These are phyloP conservation scores for Ustilago trichophora DNA, from an alignment of 1,284 basidiomycete species.

Conservation along the genomic window DNA sequence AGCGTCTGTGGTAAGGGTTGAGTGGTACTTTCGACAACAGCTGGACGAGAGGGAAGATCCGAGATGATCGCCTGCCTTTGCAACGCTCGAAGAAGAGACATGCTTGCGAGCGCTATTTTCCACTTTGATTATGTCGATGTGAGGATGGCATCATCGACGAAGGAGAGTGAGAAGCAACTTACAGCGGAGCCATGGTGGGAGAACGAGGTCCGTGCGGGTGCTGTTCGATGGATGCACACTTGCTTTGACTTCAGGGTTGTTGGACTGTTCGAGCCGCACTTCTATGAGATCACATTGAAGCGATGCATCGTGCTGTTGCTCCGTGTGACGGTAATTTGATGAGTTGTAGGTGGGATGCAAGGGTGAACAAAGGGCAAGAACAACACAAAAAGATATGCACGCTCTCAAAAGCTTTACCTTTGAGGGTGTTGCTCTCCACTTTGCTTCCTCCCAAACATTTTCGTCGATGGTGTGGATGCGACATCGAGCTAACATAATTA, in stretches of 20 bases:
- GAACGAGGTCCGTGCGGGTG: constrained; percentile 21
- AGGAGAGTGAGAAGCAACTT: constrained; percentile 2
- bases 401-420: no score
- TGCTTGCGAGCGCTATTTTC: background rate
- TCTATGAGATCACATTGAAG: constrained; percentile 2
- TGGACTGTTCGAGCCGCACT: background rate
- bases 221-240: no score
- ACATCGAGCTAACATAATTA: background rate
- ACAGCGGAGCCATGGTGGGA: constrained; percentile 32
- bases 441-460: background rate
- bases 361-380: background rate
- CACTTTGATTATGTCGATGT: background rate
- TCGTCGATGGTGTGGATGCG: background rate
- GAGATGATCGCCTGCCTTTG: constrained; percentile 28
- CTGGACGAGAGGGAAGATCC: constrained; percentile 16
- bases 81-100: constrained; percentile 37
- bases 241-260: no score
- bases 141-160: background rate
- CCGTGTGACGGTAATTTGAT: background rate
- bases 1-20: constrained; percentile 4
- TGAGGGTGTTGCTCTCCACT: constrained; percentile 5
- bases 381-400: constrained; percentile 1
- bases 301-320: no score
- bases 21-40: constrained; percentile 5
- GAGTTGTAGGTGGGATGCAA: background rate